These are phyloP conservation scores for Buddleja alternifolia DNA, from an alignment of 257 asterid genomes.

Conservation along the genomic window DNA sequence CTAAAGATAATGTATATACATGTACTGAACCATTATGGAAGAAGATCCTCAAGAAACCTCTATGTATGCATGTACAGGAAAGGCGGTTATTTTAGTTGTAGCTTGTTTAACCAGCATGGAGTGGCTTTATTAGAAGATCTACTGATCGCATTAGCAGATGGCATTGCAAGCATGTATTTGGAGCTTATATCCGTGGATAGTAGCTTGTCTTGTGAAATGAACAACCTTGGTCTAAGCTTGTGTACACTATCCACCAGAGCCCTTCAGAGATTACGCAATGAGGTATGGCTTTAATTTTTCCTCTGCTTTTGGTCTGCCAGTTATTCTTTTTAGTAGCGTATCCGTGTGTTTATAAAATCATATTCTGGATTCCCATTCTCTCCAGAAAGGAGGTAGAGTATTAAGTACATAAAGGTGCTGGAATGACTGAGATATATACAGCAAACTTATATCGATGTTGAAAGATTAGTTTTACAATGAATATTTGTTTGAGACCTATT, in stretches of 20 bases:
- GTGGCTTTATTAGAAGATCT: constrained; percentile 83
- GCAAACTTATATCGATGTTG: background rate
- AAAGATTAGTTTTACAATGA: background rate
- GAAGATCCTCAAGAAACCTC: constrained; percentile 19
- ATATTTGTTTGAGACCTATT: background rate
- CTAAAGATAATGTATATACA: too few species aligned
- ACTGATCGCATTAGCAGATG: constrained; percentile 85
- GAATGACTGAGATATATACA: background rate
- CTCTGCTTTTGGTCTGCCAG: background rate
- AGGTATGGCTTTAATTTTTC: constrained; percentile 26
- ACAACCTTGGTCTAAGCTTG: constrained; percentile 59
- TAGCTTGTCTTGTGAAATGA: constrained; percentile 61
- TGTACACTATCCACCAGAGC: constrained; percentile 65
- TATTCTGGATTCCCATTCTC: constrained; percentile 4
- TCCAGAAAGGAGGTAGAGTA: background rate
- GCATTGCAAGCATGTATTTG: constrained; percentile 88
- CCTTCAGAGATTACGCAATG: constrained; percentile 58
- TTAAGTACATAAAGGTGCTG: background rate
- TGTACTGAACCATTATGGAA: too few species aligned
- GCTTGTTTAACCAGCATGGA: constrained; percentile 73
- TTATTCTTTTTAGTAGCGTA: background rate
- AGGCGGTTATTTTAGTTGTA: constrained; percentile 58
- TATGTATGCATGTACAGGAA: constrained; percentile 54
- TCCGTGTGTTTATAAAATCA: constrained; percentile 11
- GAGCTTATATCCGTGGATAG: constrained; percentile 97